Evolutionary conservation across 805 yeast species (phyloP), one percentile per base, ranked within the genome.

Genomic region (Metschnikowia henanensis): DNA sequence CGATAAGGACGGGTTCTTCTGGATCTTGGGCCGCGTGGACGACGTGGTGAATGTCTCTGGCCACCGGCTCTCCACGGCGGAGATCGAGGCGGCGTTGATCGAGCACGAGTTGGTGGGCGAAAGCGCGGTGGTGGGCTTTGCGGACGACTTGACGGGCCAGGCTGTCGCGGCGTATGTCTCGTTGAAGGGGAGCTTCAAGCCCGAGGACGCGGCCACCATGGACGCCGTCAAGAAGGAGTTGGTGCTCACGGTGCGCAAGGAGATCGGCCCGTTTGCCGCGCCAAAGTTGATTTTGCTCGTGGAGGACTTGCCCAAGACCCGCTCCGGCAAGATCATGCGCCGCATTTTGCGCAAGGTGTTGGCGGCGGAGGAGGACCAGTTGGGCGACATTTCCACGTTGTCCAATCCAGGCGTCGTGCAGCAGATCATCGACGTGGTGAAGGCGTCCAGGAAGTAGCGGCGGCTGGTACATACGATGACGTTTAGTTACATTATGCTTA

Each of bases 271-370:
- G 37, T 89, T 89, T 69, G 99, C 99, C 17, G 95, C 98, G 45
- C 99, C 99, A 61, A 91, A 91, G 69, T 73, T 83, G 39, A 83
- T 91, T 46, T 73, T 84, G 56, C 71, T 91, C 47, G 95, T 92
- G 43, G 84, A 81, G 48, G 98, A 94, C 63, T 80, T 94, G 66
- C 99, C 99, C 70, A 94, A 92, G 80, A 94, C 99, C 19, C 83
- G 99, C 73, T 89, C 97, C 9, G 99, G 99, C 57, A 94, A 94
- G 78, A 92, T 94, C 63, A 92, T 94, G 96, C 87, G 99, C 77
- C 87, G 99, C 75, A 86, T 94, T 51, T 78, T 94, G 69, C 84
- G 99, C 72, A 94, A 94, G 73, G 80, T 92, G 49, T 83, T 90
- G 43, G 83, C 94, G 40, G 91, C 92, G 55, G 97, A 92, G 75